phyloP scores from a whole-genome alignment of 495 filamentous ascomycete species.

The Neurospora tetrasperma region DNA sequence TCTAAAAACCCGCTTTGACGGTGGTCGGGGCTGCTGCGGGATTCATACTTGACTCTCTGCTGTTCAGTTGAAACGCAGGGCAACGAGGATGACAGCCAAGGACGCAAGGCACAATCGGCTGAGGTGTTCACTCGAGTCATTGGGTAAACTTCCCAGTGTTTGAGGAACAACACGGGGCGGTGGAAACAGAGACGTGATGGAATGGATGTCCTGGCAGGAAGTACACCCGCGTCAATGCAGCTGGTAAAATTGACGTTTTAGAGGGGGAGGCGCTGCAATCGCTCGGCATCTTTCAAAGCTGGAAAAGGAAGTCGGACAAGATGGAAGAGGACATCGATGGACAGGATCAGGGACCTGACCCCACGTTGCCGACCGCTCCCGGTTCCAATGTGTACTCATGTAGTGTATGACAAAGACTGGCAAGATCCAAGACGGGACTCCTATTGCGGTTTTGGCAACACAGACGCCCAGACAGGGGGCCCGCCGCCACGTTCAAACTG shows the following conservation, averaged over 20 bases:
- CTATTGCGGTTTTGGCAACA: neutral
- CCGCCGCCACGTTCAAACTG: neutral
- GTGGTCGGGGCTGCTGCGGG: neutral
- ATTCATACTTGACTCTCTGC: neutral
- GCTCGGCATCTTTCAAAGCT: neutral
- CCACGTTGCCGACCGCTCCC: slow-evolving; percentile 1
- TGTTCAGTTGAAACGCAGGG: neutral
- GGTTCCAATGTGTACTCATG: neutral
- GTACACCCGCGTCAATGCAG: neutral
- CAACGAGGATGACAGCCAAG: neutral
- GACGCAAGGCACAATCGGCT: neutral
- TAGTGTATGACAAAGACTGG: neutral
- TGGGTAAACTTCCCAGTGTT: neutral
- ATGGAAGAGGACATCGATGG: neutral
- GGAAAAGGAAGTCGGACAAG: neutral
- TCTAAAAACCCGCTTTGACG: neutral
- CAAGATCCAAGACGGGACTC: neutral
- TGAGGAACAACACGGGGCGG: neutral
- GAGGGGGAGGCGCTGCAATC: neutral
- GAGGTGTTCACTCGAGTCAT: neutral
- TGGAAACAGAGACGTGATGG: neutral
- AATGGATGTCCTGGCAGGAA: neutral
- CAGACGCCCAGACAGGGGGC: neutral
- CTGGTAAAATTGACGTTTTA: neutral
- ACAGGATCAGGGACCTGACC: neutral